phyloP scores from a whole-genome alignment of 129 eudicot genomes.

The Saussurea involucrata region DNA sequence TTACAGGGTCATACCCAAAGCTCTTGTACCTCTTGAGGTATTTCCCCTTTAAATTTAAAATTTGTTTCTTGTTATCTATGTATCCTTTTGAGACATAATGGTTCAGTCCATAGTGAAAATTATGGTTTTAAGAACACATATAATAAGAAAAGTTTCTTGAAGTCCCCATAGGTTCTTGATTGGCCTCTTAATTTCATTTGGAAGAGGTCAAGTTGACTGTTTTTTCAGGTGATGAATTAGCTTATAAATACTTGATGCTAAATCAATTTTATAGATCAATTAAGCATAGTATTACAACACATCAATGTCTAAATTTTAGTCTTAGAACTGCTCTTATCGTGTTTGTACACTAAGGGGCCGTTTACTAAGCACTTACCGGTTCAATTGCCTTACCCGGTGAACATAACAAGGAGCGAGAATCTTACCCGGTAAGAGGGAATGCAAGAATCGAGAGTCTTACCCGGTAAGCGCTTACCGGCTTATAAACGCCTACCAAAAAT shows the following conservation, averaged over 20 bases:
- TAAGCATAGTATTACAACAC: not conserved
- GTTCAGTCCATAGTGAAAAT: not conserved
- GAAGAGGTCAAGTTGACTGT: not conserved
- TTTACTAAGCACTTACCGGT: no score
- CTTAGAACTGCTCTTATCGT: not conserved
- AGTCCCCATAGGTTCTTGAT: not conserved
- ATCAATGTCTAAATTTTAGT: not conserved
- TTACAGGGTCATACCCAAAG: slow-evolving; percentile 91
- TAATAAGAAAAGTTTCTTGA: not conserved
- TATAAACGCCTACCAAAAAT: no score
- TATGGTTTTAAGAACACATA: not conserved
- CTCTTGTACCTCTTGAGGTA: slow-evolving; percentile 96
- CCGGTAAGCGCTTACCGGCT: no score
- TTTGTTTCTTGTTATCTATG: not conserved
- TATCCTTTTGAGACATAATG: not conserved
- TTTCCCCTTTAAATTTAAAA: not conserved
- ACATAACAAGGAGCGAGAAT: no score
- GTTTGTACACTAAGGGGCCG: no score
- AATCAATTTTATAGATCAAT: not conserved
- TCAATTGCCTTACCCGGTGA: no score
- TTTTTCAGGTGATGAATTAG: not conserved
- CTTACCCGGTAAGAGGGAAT: no score
- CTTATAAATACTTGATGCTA: not conserved
- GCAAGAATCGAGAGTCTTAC: no score
- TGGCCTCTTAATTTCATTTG: not conserved